Evolutionary conservation across 1,284 basidiomycete species (phyloP).

Genomic region (Naganishia cerealis): DNA sequence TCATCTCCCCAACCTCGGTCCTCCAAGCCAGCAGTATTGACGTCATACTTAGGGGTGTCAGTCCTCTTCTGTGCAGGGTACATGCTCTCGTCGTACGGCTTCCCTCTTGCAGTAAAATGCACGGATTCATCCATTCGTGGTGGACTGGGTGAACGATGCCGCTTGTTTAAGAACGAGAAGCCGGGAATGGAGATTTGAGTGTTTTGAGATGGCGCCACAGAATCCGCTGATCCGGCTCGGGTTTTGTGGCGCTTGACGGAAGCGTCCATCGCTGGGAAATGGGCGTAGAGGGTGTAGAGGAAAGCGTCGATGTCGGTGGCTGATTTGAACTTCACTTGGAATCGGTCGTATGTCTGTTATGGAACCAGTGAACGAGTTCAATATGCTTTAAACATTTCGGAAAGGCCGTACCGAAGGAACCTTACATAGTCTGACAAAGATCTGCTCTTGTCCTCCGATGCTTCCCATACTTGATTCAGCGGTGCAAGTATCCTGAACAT

Average conservation of each 20-base stretch:
- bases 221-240: neutral
- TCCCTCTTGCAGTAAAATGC: neutral
- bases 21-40: neutral
- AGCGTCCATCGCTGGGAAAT: conserved; percentile 2
- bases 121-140: neutral
- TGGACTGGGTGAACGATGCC: neutral
- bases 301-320: conserved; percentile 4
- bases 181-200: neutral
- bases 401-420: neutral
- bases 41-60: neutral
- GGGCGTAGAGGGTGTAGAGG: conserved; percentile 2
- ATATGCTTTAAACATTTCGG: neutral
- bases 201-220: neutral
- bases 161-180: neutral
- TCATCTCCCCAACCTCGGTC: neutral
- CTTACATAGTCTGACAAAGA: conserved; percentile 9
- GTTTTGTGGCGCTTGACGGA: neutral
- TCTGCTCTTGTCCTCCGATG: neutral
- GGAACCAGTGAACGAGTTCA: neutral
- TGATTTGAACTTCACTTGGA: conserved; percentile 10
- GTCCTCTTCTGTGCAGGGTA: neutral
- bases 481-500: conserved; percentile 9
- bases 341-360: conserved; percentile 9
- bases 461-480: neutral
- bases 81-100: neutral